Base-by-base conservation (phyloP, 2,329 filamentous ascomycete species). In the Colletotrichum godetiae region DNA sequence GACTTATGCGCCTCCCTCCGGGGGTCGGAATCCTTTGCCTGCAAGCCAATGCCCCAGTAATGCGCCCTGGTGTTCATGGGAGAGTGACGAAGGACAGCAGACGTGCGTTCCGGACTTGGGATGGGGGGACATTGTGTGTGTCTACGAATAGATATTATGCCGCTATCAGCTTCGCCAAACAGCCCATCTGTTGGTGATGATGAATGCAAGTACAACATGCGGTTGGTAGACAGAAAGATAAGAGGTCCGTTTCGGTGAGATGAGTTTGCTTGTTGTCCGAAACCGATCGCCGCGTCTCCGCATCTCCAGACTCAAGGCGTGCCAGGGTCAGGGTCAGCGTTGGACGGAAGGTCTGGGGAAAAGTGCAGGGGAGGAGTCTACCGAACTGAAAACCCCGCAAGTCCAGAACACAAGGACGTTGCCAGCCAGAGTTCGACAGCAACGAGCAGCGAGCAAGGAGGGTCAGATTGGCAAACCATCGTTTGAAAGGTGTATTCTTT, bases 1-100 rank as follows among this genome's bases (percentile, higher is more conserved):
- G 67, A 73, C 67, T 70, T 70, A 66, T 70, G 70, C 70, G 46
- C 70, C 67, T 59, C 29, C 70, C 67, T 59, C 29, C 61, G 46
- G 61, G 12, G 29, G 62, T 27, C 35, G 29, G 29, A 52, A 12
- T 53, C 33, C 46, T 52, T 58, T 46, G 3, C 57, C 58, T 61
- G 35, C 66, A 33, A 72, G 69, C 53, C 46, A 29, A 22, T 64
- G 59, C 58, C 33, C 33, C 37, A 31, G 49, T 60, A 67, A 69
- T 68, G 52, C 64, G 64, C 37, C 64, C 58, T 53, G 59, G 6
- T n/a, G 19, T 31, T 63, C 35, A 58, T 52, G 53, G 60, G 60
- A 37, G 42, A 67, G 63, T 60, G 53, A 68, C 55, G 55, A 60
- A 64, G 61, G 55, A 70, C 24, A 46, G 46, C 67, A 55, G 58